Base-by-base conservation (phyloP, 768 basidiomycete species). In the Tubosaeta brunneosetosa region DNA sequence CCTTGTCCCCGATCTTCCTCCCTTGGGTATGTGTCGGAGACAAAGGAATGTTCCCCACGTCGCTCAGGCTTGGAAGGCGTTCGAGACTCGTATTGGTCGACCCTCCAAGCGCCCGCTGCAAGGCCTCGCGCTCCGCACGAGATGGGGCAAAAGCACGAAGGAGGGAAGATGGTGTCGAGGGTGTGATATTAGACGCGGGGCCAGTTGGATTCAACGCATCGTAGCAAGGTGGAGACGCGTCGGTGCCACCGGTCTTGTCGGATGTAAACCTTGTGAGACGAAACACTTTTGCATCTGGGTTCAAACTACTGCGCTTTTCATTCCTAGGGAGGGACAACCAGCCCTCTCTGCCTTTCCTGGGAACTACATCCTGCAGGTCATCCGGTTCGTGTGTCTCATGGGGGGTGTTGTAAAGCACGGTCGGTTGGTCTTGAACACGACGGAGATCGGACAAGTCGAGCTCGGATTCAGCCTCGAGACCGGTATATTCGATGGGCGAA, bases 121-220 rank as follows among this genome's bases (percentile, higher is more conserved):
- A 77, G 47, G 79, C 90, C 69, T 91, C 86, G 40, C 91, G 87
- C 76, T 94, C 91, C 56, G 85, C 89, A 49, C 85, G 87, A 56
- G 90, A 92, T 31, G 90, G 91, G 33, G 88, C 90, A 67, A 94
- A 94, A 16, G 90, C 91, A 62, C 87, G 88, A 52, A 89, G 74
- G 19, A 83, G 69, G 29, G 77, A 79, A 43, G 70, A 74, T 44
- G 65, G 77, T 10, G 77, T 74, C 4, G 81, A 76, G 3, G 76
- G 64, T 1, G 74, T 59, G 1, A 58, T 38, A 44, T 72, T 65
- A 4, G 75, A 54, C 41, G 71, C 56, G 44, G 80, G 69, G n/a
- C 84, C 81, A 40, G 76, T 83, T 10, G 84, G 83, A 60, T 84
- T 84, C 33, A 85, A 71, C 16, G 78, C 79, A 55, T 84, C 83